Percentiles rank a stretch among this genome's conserved stretches.
Evolutionary conservation across 495 filamentous ascomycete species (phyloP).

Genomic region (Aspergillus homomorphus): DNA sequence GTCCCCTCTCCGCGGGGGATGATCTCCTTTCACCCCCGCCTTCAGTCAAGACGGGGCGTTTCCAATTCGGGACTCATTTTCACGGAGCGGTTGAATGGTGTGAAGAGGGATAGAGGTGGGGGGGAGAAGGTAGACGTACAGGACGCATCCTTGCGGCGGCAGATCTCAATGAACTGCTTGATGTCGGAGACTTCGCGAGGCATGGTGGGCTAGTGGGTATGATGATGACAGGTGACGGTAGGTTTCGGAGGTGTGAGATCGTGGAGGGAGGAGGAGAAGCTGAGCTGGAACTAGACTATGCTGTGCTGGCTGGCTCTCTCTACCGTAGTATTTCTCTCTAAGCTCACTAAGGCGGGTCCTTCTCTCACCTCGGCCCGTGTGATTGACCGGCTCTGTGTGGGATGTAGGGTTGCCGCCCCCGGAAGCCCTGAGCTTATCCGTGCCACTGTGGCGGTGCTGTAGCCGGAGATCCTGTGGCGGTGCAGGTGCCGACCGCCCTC

Average conservation of each 20-base stretch:
- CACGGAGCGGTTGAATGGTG: neutral
- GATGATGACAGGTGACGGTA: slow-evolving; percentile 17
- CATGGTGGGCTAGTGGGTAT: slow-evolving; percentile 57
- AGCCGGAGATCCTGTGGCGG: neutral
- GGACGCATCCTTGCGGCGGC: slow-evolving; percentile 95
- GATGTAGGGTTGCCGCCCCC: slow-evolving; percentile 13
- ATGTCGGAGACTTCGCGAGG: slow-evolving; percentile 97
- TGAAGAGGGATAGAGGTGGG: neutral
- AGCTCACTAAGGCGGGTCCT: slow-evolving; percentile 13
- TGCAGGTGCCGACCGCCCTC: neutral
- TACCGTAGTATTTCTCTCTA: neutral
- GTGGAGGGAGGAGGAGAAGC: slow-evolving; percentile 16
- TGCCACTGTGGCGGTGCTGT: neutral
- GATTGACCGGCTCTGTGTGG: neutral
- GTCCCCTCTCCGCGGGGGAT: slow-evolving; percentile 5
- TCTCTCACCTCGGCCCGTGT: neutral
- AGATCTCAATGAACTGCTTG: slow-evolving; percentile 99
- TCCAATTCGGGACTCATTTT: neutral
- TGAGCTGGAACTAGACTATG: slow-evolving; percentile 5
- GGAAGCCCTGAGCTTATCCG: slow-evolving; percentile 6
- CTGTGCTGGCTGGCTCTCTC: neutral
- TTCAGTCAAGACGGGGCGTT: neutral
- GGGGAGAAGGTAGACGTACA: slow-evolving; percentile 56
- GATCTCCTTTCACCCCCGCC: neutral
- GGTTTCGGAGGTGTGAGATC: slow-evolving; percentile 1